Base-by-base conservation (phyloP, 768 basidiomycete genomes). In the Suillus variegatus region DNA sequence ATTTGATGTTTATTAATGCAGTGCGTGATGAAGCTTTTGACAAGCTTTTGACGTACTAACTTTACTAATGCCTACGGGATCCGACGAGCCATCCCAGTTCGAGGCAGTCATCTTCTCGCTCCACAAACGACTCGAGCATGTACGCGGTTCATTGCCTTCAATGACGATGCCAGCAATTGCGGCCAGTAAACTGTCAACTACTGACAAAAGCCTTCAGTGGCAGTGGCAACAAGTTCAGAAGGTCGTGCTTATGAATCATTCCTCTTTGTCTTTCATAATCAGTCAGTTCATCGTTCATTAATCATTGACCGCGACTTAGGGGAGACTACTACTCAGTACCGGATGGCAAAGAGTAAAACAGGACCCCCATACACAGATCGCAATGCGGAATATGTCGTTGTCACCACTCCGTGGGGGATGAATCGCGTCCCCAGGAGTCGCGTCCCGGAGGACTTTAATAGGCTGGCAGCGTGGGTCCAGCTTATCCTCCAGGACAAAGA, bases 291-390 rank as follows among this genome's bases (percentile, higher is more conserved):
- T 32, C 32, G 25, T 51, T 51, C 14, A 7, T 36, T 36, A 3
- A 38, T 51, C 14, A 7, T 36, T 36, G 10, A 38, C 36, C 28
- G 52, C 18, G 16, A 32, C 52, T 54, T 32, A 54, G 52, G 52
- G 57, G 57, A 58, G 38, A 41, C 57, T 25, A 28, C 38, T 41
- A 32, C 9, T 32, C 28, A 55, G 36, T 18, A 25, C 38, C 35
- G 10, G 25, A 64, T 64, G 64, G 40, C 64, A 41, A 67, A 38
- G 64, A 35, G 66, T 7, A 77, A 75, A 51, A 9, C 66, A 7
- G 76, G 75, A 1, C 75, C 75, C 0, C 75, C 76, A 0, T 76
- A 76, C 49, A 68, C 65, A 35, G 66, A 73, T 10, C 55, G 69
- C 25, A 69, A 72, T 13, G 12, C 64, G 0, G 72, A 69, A 8